Conservation (phyloP, 2,329 filamentous ascomycete genomes). For the Arthrinium phaeospermum region DNA sequence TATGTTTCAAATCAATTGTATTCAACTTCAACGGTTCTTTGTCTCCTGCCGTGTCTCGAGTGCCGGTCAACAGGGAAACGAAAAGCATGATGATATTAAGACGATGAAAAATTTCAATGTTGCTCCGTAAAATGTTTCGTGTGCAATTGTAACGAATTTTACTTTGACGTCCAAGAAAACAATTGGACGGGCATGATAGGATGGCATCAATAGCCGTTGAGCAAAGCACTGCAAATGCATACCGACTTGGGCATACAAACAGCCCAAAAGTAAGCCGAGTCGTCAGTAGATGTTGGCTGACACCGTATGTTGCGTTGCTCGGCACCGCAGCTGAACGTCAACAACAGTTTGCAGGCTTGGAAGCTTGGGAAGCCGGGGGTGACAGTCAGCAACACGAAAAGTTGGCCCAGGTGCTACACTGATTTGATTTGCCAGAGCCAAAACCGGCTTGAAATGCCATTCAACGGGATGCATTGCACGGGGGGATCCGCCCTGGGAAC, state of each 20-base stretch:
- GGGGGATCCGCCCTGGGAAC: background rate
- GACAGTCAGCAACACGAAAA: conserved; percentile 1
- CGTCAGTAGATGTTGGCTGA: background rate
- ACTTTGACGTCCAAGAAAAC: background rate
- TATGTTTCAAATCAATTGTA: background rate
- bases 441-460: background rate
- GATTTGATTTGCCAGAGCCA: background rate
- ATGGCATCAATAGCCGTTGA: background rate
- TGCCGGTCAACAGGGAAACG: conserved; percentile 1
- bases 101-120: background rate
- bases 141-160: background rate
- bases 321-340: background rate
- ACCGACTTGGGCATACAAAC: background rate
- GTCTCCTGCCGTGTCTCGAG: background rate
- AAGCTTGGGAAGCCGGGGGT: background rate
- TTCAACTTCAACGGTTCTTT: background rate
- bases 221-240: too few species aligned
- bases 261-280: background rate
- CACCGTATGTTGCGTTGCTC: conserved; percentile 17
- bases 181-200: background rate
- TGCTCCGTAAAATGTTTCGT: background rate
- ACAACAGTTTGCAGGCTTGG: background rate
- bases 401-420: background rate
- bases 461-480: background rate
- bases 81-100: background rate